Conservation (phyloP, 2,329 filamentous ascomycete species). For the Penicillium capsulatum region DNA sequence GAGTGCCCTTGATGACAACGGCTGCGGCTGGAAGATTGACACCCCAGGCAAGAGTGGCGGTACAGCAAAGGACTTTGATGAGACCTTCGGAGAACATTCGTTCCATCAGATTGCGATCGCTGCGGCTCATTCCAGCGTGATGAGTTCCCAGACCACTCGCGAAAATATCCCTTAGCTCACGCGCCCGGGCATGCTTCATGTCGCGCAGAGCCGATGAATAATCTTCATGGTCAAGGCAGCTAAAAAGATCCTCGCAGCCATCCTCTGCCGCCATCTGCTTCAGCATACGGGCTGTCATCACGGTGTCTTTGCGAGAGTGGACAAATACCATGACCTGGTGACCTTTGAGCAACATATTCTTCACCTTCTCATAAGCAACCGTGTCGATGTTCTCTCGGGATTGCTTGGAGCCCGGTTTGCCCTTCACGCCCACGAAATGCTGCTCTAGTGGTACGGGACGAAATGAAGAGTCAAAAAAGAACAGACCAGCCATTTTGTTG, state of each 20-base stretch:
- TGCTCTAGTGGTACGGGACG: constrained; percentile 93
- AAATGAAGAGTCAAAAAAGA: constrained; percentile 96
- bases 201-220: constrained; percentile 78
- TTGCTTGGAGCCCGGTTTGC: constrained; percentile 74
- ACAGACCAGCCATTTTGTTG: constrained; percentile 85
- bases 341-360: constrained; percentile 83
- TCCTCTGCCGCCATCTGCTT: constrained; percentile 82
- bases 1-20: constrained; percentile 96
- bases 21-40: constrained; percentile 96
- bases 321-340: constrained; percentile 99
- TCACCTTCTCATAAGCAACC: constrained; percentile 88
- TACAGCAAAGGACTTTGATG: constrained; percentile 97
- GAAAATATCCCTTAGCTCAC: constrained; percentile 82
- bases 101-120: constrained; percentile 94
- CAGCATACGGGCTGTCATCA: constrained; percentile 79
- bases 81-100: constrained; percentile 84
- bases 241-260: constrained; percentile 74
- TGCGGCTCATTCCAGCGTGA: constrained; percentile 92
- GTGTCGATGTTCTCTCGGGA: constrained; percentile 85
- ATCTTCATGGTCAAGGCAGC: constrained; percentile 70
- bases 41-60: constrained; percentile 95
- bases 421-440: constrained; percentile 91
- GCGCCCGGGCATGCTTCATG: constrained; percentile 78
- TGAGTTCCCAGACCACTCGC: constrained; percentile 91
- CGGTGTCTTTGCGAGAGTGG: constrained; percentile 90